Conservation (phyloP, 2,329 filamentous ascomycete species). For the Aspergillus hiratsukae region DNA sequence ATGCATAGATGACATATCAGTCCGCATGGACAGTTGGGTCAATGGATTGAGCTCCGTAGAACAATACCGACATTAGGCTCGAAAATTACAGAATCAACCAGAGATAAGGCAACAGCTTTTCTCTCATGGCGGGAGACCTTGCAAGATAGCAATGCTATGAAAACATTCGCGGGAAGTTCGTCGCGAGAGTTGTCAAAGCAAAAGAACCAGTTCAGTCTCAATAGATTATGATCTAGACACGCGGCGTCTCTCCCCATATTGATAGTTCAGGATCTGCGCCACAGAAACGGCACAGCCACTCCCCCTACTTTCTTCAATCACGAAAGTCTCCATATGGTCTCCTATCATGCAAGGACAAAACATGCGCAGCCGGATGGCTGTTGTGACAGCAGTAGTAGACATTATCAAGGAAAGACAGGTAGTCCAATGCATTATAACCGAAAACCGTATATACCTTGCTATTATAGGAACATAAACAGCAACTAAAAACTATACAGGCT, state of each 20-base stretch:
- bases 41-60: neutral
- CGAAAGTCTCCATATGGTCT: neutral
- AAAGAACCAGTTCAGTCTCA: neutral
- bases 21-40: conserved; percentile 32
- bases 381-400: neutral
- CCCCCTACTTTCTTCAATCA: neutral
- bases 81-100: neutral
- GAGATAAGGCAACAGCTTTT: neutral
- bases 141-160: conserved; percentile 5
- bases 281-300: neutral
- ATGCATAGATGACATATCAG: conserved; percentile 62
- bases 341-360: neutral
- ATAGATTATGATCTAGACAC: neutral
- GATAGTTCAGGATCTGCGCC: neutral
- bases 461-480: neutral
- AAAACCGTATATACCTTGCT: neutral
- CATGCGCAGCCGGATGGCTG: neutral
- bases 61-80: neutral
- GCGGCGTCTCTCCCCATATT: neutral
- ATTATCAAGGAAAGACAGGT: neutral
- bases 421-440: neutral
- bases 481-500: neutral
- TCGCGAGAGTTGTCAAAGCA: neutral
- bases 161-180: no score
- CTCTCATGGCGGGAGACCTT: conserved; percentile 9